Conservation (phyloP, 257 asterid genomes). For the Plantago elongata region DNA sequence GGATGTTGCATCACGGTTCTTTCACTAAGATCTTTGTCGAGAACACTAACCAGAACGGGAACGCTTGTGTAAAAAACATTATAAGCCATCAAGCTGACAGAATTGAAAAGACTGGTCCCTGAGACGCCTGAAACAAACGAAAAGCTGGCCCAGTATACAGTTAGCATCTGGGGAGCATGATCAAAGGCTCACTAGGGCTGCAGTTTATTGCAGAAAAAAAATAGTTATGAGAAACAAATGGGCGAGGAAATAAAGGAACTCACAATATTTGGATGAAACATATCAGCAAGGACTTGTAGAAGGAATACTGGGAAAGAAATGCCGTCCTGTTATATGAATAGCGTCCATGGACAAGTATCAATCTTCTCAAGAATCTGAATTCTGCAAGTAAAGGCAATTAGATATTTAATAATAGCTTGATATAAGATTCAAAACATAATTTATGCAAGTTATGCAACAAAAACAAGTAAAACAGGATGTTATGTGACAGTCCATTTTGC, state of each 20-base stretch:
- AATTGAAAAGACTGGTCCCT: slow-evolving; percentile 94
- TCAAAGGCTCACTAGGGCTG: slow-evolving; percentile 15
- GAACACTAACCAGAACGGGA: slow-evolving; percentile 85
- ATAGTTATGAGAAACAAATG: slow-evolving; percentile 14
- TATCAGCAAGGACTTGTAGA: slow-evolving; percentile 88
- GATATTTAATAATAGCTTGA: background rate
- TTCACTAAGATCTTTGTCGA: slow-evolving; percentile 94
- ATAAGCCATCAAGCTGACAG: slow-evolving; percentile 95
- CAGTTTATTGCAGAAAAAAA: slow-evolving; percentile 16
- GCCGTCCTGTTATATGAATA: slow-evolving; percentile 97
- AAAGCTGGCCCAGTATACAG: slow-evolving; percentile 57
- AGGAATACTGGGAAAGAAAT: slow-evolving; percentile 94
- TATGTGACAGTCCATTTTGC: background rate
- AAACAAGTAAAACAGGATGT: background rate
- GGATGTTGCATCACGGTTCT: slow-evolving; percentile 97
- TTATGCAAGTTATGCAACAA: background rate
- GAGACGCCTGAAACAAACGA: slow-evolving; percentile 95
- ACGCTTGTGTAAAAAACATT: slow-evolving; percentile 96
- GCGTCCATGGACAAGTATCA: slow-evolving; percentile 98
- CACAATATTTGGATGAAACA: slow-evolving; percentile 98
- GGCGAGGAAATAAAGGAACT: slow-evolving; percentile 35
- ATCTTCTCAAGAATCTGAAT: slow-evolving; percentile 85
- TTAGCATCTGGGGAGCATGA: slow-evolving; percentile 33
- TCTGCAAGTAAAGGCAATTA: slow-evolving; percentile 52
- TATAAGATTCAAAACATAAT: slow-evolving; percentile 12